A percentile compares a stretch with the other conserved stretches of the same genome.
Conservation (phyloP, 495 filamentous ascomycete genomes). For the Aspergillus sclerotioniger region DNA sequence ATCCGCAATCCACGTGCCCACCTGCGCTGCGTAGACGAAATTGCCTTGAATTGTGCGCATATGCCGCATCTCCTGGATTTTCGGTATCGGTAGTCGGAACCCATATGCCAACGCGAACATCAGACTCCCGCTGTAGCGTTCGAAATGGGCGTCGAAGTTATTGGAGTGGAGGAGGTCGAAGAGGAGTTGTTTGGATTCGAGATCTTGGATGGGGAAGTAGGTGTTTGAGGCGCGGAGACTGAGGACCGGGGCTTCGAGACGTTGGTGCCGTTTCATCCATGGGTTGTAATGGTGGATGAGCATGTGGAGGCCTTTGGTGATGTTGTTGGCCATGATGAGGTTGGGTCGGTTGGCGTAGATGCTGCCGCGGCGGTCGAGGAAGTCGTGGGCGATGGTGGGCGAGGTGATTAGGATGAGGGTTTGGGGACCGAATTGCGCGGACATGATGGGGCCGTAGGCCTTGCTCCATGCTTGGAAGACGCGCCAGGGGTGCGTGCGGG, state of each 20-base stretch:
- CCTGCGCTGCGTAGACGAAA: slow-evolving; percentile 13
- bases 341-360: slow-evolving; percentile 26
- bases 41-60: slow-evolving; percentile 14
- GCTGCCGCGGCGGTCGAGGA: slow-evolving; percentile 23
- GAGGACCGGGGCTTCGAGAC: slow-evolving; percentile 28
- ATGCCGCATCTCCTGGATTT: slow-evolving; percentile 18
- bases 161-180: slow-evolving; percentile 20
- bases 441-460: slow-evolving; percentile 29
- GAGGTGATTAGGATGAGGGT: slow-evolving; percentile 19
- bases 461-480: slow-evolving; percentile 25
- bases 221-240: slow-evolving; percentile 32
- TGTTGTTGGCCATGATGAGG: slow-evolving; percentile 21
- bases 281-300: slow-evolving; percentile 41
- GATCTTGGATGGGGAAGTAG: slow-evolving; percentile 38
- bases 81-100: slow-evolving; percentile 21
- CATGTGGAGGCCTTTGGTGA: slow-evolving; percentile 34
- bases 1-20: slow-evolving; percentile 33
- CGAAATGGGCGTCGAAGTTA: slow-evolving; percentile 21
- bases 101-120: slow-evolving; percentile 31
- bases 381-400: slow-evolving; percentile 17
- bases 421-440: slow-evolving; percentile 12
- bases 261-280: slow-evolving; percentile 39
- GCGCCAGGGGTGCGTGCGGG: slow-evolving; percentile 14
- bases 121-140: slow-evolving; percentile 23
- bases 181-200: slow-evolving; percentile 31